phyloP scores from a whole-genome alignment of 805 yeast genomes.

The Barnettozyma californica region DNA sequence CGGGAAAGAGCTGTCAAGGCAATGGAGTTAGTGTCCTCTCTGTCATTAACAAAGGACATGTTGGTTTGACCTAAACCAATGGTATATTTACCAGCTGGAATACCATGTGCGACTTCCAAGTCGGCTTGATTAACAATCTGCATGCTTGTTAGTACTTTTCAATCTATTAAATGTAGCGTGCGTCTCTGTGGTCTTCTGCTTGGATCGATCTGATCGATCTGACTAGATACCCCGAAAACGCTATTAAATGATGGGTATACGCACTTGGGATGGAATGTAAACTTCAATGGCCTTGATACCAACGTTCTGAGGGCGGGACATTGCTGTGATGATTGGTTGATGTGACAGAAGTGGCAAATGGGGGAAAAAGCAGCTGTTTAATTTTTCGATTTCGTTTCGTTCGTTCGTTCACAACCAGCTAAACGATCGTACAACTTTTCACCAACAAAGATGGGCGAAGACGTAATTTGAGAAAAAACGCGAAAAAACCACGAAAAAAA shows the following conservation, averaged over 20 bases:
- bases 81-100: slow-evolving; percentile 93
- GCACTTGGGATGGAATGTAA: slow-evolving; percentile 74
- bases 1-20: slow-evolving; percentile 81
- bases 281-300: slow-evolving; percentile 97
- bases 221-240: too few species aligned
- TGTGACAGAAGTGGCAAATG: not conserved
- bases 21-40: slow-evolving; percentile 95
- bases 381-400: not conserved
- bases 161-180: not conserved
- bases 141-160: not conserved
- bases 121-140: slow-evolving; percentile 81
- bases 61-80: slow-evolving; percentile 98
- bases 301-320: slow-evolving; percentile 63
- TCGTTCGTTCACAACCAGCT: not conserved
- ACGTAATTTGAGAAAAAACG: not conserved
- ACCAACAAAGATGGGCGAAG: not conserved
- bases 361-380: not conserved
- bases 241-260: slow-evolving; percentile 18
- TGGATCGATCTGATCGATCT: slow-evolving; percentile 1
- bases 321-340: not conserved
- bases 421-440: slow-evolving; percentile 1
- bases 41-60: slow-evolving; percentile 95
- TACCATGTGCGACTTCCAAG: slow-evolving; percentile 77
- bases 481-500: not conserved
- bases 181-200: too few species aligned